Evolutionary conservation across 768 basidiomycete species (phyloP), one percentile per base, ranked within the genome.

Genomic region (Pisolithus sp.): DNA sequence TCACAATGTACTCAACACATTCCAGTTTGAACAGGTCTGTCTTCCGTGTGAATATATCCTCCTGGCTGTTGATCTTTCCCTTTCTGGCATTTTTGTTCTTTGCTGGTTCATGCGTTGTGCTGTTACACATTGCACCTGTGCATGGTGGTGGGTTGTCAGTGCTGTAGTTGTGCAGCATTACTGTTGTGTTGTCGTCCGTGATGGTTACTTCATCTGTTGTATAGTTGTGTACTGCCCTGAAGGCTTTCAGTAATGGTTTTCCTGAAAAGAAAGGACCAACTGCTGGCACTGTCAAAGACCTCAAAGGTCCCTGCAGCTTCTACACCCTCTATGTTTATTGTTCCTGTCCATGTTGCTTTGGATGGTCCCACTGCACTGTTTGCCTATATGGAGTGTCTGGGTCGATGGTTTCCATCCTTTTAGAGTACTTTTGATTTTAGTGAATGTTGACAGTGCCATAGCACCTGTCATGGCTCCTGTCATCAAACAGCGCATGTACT

Each of bases 1-100:
- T n/a, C n/a, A n/a, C n/a, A n/a, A n/a, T n/a, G n/a, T n/a, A n/a
- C n/a, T n/a, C n/a, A n/a, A n/a, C n/a, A n/a, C n/a, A n/a, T n/a
- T n/a, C n/a, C n/a, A n/a, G n/a, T n/a, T n/a, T n/a, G n/a, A n/a
- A n/a, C n/a, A n/a, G n/a, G n/a, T n/a, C n/a, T n/a, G n/a, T n/a
- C n/a, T 51, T 78, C 72, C 75, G 57, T 1, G 73, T 71, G 48
- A 74, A 77, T 23, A 66, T 57, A 51, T 76, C 73, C n/a, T n/a
- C n/a, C n/a, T n/a, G n/a, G n/a, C n/a, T n/a, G n/a, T n/a, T n/a
- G n/a, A n/a, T n/a, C n/a, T n/a, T n/a, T n/a, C n/a, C n/a, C n/a
- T 4, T 4, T 6, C 30, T 8, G 7, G 30, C 1, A 0, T 9
- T 30, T 10, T 2, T 30, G 9, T 1, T 30, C 30, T 9, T 9